Percentiles rank a stretch among this genome's conserved stretches.
These are phyloP conservation scores for Phytopythium delawarense DNA, from an alignment of 352 stramenopile species.

Conservation along the genomic window DNA sequence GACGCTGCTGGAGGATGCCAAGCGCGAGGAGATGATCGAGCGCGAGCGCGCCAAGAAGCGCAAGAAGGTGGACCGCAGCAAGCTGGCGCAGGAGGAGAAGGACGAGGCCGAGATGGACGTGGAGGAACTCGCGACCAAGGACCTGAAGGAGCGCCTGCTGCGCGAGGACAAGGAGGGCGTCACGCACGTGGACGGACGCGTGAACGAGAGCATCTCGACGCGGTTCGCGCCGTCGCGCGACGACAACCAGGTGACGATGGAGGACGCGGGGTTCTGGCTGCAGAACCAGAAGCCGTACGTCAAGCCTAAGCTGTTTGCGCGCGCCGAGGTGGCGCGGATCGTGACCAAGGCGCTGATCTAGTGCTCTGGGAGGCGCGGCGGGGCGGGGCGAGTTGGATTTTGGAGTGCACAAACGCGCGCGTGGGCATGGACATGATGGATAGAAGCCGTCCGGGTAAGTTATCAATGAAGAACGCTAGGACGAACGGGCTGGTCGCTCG, in stretches of 20 bases:
- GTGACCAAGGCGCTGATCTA: conserved; percentile 76
- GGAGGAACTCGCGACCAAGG: conserved; percentile 75
- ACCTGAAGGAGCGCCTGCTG: conserved; percentile 76
- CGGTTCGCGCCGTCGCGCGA: conserved; percentile 39
- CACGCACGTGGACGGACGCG: conserved; percentile 65
- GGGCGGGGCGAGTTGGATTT: background rate
- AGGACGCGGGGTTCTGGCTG: conserved; percentile 82
- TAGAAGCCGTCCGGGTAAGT: conserved; percentile 2
- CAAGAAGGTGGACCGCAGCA: conserved; percentile 82
- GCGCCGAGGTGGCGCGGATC: conserved; percentile 73
- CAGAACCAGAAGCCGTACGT: conserved; percentile 81
- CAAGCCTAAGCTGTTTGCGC: conserved; percentile 79
- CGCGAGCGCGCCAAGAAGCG: conserved; percentile 83
- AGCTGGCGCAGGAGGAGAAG: conserved; percentile 71
- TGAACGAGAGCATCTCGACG: conserved; percentile 75
- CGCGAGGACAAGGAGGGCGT: conserved; percentile 73
- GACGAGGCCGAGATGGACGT: conserved; percentile 87
- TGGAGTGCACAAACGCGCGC: conserved; percentile 1
- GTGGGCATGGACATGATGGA: background rate
- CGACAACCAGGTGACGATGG: conserved; percentile 78
- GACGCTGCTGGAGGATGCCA: conserved; percentile 71
- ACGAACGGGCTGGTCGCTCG: conserved; percentile 8
- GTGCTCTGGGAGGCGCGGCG: background rate
- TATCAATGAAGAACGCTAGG: background rate
- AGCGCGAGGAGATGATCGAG: conserved; percentile 67